These are phyloP conservation scores for Tetradesmus lagerheimii DNA, from an alignment of 139 green algal genomes.

Conservation along the genomic window DNA sequence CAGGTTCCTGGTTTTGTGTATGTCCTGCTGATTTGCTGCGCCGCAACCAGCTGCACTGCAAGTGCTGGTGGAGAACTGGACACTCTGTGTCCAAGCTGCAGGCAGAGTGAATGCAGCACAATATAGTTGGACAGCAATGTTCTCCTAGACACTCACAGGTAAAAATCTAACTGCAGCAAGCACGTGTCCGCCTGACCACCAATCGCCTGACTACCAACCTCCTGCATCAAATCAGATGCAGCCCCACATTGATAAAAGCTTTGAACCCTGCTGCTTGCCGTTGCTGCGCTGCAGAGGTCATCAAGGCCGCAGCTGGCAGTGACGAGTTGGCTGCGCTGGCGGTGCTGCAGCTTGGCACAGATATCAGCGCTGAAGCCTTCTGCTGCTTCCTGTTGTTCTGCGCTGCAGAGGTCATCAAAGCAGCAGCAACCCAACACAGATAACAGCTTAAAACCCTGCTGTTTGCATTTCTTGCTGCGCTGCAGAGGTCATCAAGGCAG, in stretches of 20 bases:
- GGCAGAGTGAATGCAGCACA: too few species aligned
- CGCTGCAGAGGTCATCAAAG: conserved; percentile 14
- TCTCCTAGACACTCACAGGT: too few species aligned
- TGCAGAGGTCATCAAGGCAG: conserved; percentile 3
- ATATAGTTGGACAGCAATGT: too few species aligned
- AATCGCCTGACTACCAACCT: too few species aligned
- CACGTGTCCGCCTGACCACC: too few species aligned
- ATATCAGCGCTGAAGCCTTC: neutral
- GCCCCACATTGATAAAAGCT: too few species aligned
- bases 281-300: neutral
- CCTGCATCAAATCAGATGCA: too few species aligned
- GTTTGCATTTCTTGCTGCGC: neutral
- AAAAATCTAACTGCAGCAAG: too few species aligned
- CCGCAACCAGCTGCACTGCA: neutral
- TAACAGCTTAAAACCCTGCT: too few species aligned
- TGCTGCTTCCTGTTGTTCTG: too few species aligned
- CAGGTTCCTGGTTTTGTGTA: neutral
- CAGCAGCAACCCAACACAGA: too few species aligned
- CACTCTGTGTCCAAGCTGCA: too few species aligned
- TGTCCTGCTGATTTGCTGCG: neutral
- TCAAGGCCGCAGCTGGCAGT: neutral
- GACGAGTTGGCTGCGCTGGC: neutral
- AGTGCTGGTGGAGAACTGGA: neutral
- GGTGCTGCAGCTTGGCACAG: conserved; percentile 23
- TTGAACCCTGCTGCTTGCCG: neutral